phyloP scores from a whole-genome alignment of 176 grass and related monocot species.

The Phyllostachys edulis region DNA sequence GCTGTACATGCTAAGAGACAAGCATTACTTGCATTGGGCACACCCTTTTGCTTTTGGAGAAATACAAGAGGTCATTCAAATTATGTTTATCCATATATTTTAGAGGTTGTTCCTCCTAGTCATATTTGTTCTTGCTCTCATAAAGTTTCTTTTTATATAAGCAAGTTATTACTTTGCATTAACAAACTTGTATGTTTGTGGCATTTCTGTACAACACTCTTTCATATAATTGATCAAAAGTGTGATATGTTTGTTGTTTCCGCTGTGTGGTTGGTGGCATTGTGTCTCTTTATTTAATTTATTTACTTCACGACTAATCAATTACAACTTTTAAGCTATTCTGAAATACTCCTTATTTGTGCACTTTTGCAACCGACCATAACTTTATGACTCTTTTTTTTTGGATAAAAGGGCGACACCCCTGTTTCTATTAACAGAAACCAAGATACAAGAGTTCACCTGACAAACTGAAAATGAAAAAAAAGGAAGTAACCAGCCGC shows the following conservation, averaged over 20 bases:
- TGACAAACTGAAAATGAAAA: too few relatives aligned
- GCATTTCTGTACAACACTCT: neutral
- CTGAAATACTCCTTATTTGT: neutral
- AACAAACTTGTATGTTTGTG: neutral
- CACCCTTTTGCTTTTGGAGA: neutral
- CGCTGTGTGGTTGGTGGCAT: neutral
- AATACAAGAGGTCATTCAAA: neutral
- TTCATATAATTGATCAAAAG: neutral
- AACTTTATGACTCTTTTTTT: neutral
- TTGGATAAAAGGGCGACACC: too few relatives aligned
- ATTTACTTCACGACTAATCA: neutral
- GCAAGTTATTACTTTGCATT: neutral
- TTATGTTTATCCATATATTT: neutral
- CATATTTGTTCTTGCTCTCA: neutral
- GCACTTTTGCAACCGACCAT: neutral
- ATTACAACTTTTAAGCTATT: neutral
- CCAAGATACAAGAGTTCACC: too few relatives aligned
- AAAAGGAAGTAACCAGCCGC: too few relatives aligned
- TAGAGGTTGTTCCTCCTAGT: neutral
- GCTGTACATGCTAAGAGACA: neutral
- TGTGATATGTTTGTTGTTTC: neutral
- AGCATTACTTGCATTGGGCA: neutral
- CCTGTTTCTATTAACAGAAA: too few relatives aligned
- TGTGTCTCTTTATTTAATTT: neutral
- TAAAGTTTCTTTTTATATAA: neutral